These are phyloP conservation scores for Monosporascus sp. DNA, from an alignment of 2,329 filamentous ascomycete species.

Conservation along the genomic window DNA sequence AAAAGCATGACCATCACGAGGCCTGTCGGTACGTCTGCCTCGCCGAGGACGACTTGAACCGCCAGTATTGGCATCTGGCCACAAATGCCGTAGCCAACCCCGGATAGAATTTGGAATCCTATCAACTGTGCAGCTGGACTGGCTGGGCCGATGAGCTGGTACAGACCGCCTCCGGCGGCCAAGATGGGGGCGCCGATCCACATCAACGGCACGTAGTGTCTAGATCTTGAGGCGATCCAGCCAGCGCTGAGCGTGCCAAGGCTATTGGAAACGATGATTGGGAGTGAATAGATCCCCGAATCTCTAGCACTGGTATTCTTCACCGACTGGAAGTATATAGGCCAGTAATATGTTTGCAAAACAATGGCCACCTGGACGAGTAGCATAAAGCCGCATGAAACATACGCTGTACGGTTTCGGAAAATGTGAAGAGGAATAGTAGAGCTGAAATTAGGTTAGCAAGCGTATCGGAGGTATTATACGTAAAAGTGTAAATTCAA, in stretches of 20 bases:
- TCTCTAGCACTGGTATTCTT: constrained; percentile 2
- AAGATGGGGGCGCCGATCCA: constrained; percentile 7
- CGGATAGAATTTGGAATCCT: constrained; percentile 7
- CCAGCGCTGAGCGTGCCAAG: constrained; percentile 5
- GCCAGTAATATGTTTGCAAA: constrained; percentile 12
- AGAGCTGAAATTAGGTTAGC: not conserved
- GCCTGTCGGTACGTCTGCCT: no score
- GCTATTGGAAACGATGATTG: constrained; percentile 3
- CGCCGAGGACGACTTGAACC: not conserved
- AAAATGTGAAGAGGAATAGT: constrained; percentile 1
- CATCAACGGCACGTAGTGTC: constrained; percentile 10
- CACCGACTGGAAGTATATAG: constrained; percentile 20
- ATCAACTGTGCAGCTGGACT: constrained; percentile 2
- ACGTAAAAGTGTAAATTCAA: not conserved
- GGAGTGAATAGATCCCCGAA: constrained; percentile 3
- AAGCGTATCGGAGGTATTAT: not conserved
- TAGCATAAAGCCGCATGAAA: constrained; percentile 7
- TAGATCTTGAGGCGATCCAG: constrained; percentile 1
- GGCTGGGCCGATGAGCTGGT: constrained; percentile 3
- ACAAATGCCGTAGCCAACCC: constrained; percentile 6
- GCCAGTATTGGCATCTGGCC: constrained; percentile 8
- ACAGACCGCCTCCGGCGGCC: constrained; percentile 6
- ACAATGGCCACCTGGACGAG: constrained; percentile 17
- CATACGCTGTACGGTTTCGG: constrained; percentile 3
- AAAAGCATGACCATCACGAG: not conserved